Evolutionary conservation across 1,284 basidiomycete species (phyloP).

Genomic region (Gymnopus androsaceus): DNA sequence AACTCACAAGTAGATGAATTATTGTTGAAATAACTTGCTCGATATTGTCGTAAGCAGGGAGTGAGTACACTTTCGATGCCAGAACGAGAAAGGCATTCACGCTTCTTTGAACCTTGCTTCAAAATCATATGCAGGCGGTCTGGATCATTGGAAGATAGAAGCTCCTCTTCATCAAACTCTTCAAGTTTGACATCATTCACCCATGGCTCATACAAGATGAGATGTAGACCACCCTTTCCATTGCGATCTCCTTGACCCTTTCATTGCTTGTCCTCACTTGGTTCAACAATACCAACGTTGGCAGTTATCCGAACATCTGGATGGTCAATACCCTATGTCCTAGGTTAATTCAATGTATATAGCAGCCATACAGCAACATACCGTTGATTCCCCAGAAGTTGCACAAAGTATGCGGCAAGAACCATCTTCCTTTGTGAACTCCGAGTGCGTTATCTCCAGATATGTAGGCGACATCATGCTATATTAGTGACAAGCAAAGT

Average conservation of each 20-base stretch:
- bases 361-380: neutral
- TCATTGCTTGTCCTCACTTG: neutral
- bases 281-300: neutral
- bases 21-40: no score
- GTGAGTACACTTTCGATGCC: no score
- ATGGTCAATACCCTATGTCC: conserved; percentile 5
- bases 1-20: no score
- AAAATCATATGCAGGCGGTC: no score
- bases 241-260: no score
- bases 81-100: no score
- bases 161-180: neutral
- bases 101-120: no score
- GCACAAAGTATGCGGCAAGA: conserved; percentile 1
- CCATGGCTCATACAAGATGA: conserved; percentile 9
- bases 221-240: neutral
- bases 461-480: conserved; percentile 8
- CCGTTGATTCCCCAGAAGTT: conserved; percentile 4
- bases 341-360: neutral
- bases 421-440: neutral
- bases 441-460: neutral
- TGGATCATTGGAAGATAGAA: no score
- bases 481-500: neutral
- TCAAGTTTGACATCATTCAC: neutral
- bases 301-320: no score
- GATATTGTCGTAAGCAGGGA: no score